phyloP scores from a whole-genome alignment of 257 asterid genomes.

The Solanum virginianum region DNA sequence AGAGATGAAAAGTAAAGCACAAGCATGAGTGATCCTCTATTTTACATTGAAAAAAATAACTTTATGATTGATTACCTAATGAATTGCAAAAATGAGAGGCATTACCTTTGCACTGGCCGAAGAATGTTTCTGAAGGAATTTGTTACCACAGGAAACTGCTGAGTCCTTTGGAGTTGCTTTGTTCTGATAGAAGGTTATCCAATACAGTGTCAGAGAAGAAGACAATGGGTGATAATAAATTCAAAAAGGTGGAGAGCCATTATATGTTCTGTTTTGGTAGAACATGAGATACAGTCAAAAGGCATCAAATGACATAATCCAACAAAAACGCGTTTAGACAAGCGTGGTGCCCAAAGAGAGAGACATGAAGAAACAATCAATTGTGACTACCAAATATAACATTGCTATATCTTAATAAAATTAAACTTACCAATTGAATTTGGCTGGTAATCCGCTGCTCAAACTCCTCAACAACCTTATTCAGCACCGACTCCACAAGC shows the following conservation, averaged over 20 bases:
- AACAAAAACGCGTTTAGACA: background rate
- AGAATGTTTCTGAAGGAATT: conserved; percentile 19
- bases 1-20: background rate
- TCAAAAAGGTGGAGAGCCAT: background rate
- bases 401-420: background rate
- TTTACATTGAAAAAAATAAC: background rate
- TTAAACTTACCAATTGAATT: conserved; percentile 40
- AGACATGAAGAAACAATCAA: background rate
- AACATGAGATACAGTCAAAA: background rate
- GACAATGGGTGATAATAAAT: background rate
- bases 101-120: conserved; percentile 32
- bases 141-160: conserved; percentile 20
- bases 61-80: background rate
- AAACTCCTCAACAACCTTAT: conserved; percentile 80
- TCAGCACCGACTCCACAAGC: conserved; percentile 85
- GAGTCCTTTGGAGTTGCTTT: conserved; percentile 29
- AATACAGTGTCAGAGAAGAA: background rate
- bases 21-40: background rate
- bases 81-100: background rate
- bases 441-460: conserved; percentile 61
- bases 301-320: background rate
- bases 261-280: background rate
- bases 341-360: background rate
- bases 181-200: conserved; percentile 24
- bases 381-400: background rate